Conservation (phyloP, 306 rosid genomes). For the Vigna unguiculata region DNA sequence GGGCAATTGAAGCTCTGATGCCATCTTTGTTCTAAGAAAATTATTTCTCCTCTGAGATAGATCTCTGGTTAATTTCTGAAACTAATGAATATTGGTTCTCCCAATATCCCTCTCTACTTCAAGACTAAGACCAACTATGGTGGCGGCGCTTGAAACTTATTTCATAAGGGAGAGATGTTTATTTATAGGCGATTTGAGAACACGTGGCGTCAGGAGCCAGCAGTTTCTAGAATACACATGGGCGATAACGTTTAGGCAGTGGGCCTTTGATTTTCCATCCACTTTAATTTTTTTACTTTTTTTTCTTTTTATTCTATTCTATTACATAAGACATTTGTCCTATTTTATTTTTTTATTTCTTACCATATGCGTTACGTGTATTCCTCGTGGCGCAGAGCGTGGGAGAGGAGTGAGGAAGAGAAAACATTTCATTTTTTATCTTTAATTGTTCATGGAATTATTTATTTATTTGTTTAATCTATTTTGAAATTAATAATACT, state of each 20-base stretch:
- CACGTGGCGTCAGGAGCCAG: conserved; percentile 57
- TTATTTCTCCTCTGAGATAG: background rate
- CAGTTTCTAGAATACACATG: conserved; percentile 77
- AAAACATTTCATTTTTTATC: background rate
- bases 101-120: background rate
- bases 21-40: conserved; percentile 30
- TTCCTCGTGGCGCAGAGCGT: conserved; percentile 9
- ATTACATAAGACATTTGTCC: background rate
- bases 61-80: background rate
- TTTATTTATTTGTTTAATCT: background rate
- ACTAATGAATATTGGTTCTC: background rate
- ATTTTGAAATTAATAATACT: background rate
- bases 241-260: conserved; percentile 55
- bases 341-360: background rate
- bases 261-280: conserved; percentile 19
- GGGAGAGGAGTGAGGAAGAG: background rate
- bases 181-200: conserved; percentile 53
- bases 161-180: conserved; percentile 52
- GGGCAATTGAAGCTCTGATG: conserved; percentile 77
- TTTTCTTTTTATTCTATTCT: background rate
- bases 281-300: background rate
- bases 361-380: background rate
- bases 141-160: conserved; percentile 85
- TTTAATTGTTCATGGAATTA: background rate
- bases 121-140: conserved; percentile 38